phyloP scores from a whole-genome alignment of 2,329 filamentous ascomycete species.

The Fusarium acutatum region DNA sequence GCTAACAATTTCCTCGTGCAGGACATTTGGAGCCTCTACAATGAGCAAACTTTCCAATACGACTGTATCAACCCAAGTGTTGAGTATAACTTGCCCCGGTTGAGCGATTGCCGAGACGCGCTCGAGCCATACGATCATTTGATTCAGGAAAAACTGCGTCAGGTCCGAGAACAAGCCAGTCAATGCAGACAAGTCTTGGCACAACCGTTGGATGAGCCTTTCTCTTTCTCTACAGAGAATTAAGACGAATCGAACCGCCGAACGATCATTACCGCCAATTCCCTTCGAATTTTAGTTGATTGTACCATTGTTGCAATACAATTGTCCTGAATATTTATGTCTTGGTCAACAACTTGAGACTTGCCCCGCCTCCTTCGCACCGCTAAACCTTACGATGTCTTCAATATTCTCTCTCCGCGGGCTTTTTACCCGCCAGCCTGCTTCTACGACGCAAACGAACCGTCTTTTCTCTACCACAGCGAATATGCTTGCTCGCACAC shows the following conservation, averaged over 20 bases:
- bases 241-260: not conserved
- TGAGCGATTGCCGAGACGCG: not conserved
- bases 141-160: not conserved
- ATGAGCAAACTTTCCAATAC: not conserved
- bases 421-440: conserved; percentile 41
- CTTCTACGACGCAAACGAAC: conserved; percentile 16
- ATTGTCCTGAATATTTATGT: not conserved
- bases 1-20: conserved; percentile 36
- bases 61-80: conserved; percentile 3
- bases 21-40: conserved; percentile 18
- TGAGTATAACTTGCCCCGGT: not conserved
- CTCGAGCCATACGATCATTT: not conserved
- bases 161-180: not conserved
- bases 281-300: not conserved
- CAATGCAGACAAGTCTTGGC: not conserved
- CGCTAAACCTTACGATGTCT: conserved; percentile 37
- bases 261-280: not conserved
- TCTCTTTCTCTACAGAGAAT: not conserved
- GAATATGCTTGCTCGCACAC: conserved; percentile 42
- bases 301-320: not conserved
- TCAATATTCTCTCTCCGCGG: conserved; percentile 44
- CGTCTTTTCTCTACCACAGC: conserved; percentile 47
- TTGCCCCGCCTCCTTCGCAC: not conserved
- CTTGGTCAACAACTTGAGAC: not conserved
- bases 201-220: not conserved